phyloP scores from a whole-genome alignment of 495 filamentous ascomycete genomes.

The Acidiella bohemica region DNA sequence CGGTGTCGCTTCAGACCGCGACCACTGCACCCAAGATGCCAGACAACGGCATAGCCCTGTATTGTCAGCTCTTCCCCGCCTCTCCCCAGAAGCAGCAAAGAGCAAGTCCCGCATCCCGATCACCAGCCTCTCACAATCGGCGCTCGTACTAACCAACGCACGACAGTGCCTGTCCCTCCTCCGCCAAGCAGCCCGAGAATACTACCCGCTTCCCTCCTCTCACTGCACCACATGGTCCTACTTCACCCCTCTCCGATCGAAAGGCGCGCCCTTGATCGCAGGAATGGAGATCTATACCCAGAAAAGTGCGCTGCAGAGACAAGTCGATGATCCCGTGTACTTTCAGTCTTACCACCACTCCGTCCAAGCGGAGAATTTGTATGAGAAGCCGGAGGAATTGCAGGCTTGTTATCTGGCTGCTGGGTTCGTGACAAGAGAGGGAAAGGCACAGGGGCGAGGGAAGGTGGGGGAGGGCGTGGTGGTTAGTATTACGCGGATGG shows the following conservation, averaged over 20 bases:
- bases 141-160: neutral
- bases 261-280: neutral
- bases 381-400: conserved; percentile 7
- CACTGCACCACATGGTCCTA: conserved; percentile 15
- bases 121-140: neutral
- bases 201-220: conserved; percentile 9
- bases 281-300: conserved; percentile 15
- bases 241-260: conserved; percentile 3
- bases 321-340: conserved; percentile 10
- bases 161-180: conserved; percentile 13
- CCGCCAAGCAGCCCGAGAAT: conserved; percentile 6
- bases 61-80: conserved; percentile 7
- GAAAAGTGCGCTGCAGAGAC: conserved; percentile 7
- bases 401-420: conserved; percentile 9
- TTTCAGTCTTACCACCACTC: conserved; percentile 12
- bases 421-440: conserved; percentile 9
- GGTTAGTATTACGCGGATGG: conserved; percentile 9
- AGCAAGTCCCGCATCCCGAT: neutral
- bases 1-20: neutral
- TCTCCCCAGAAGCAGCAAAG: conserved; percentile 7
- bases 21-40: neutral
- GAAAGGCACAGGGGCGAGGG: no score
- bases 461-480: neutral
- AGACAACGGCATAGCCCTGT: conserved; percentile 5
- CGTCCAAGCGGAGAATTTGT: conserved; percentile 9